Evolutionary conservation across 2,329 filamentous ascomycete genomes (phyloP).

Genomic region (Alternaria solani): DNA sequence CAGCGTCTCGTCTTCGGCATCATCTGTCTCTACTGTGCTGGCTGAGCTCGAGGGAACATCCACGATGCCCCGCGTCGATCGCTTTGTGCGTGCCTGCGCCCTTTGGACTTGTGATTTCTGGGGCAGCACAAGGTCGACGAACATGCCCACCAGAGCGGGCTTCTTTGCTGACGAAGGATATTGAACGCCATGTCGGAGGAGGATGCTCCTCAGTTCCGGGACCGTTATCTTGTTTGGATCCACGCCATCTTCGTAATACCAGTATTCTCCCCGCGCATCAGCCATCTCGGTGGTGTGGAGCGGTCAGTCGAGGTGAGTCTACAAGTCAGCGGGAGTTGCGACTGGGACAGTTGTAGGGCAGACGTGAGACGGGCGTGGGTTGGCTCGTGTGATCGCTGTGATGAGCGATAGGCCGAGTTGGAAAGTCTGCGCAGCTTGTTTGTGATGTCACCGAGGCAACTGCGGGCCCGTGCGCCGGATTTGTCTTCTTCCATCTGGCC

Average conservation of each 20-base stretch:
- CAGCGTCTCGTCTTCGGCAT: constrained; percentile 58
- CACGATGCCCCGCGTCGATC: constrained; percentile 85
- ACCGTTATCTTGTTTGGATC: constrained; percentile 85
- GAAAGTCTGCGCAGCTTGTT: constrained; percentile 29
- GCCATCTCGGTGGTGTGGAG: constrained; percentile 32
- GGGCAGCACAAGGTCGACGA: constrained; percentile 79
- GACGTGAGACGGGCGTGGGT: constrained; percentile 2
- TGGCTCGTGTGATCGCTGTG: constrained; percentile 6
- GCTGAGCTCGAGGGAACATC: constrained; percentile 72
- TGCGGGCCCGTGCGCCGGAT: constrained; percentile 8
- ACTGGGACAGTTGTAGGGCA: neutral
- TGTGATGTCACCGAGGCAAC: constrained; percentile 36
- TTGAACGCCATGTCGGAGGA: constrained; percentile 84
- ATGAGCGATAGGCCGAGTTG: constrained; percentile 12
- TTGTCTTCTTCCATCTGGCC: neutral
- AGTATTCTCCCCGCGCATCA: constrained; percentile 47
- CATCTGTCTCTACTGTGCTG: constrained; percentile 63
- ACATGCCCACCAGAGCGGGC: constrained; percentile 81
- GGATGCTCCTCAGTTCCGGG: constrained; percentile 86
- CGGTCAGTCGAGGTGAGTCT: neutral
- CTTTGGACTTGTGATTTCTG: constrained; percentile 79
- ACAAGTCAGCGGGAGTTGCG: neutral
- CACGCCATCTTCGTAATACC: constrained; percentile 85
- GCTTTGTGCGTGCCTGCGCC: constrained; percentile 78
- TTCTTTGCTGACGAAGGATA: constrained; percentile 95